phyloP scores from a whole-genome alignment of 306 rosid genomes.

The Fragaria nilgerrensis region DNA sequence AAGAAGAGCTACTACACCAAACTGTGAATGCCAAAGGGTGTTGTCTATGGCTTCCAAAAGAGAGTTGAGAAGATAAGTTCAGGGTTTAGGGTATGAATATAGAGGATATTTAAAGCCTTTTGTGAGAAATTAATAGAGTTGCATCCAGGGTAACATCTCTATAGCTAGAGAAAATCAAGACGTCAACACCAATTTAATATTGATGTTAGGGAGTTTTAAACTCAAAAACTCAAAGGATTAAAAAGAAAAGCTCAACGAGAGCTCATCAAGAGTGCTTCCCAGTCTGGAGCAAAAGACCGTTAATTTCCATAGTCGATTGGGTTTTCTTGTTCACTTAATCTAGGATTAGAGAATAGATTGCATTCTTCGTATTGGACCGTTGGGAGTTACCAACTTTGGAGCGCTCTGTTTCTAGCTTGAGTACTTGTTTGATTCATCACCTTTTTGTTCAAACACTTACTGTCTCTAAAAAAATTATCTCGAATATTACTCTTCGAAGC shows the following conservation, averaged over 20 bases:
- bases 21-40: background rate
- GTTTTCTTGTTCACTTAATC: background rate
- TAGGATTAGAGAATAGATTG: background rate
- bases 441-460: no score
- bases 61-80: background rate
- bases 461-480: no score
- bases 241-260: background rate
- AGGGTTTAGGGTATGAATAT: background rate
- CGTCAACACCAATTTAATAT: no score
- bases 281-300: background rate
- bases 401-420: background rate
- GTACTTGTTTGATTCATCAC: background rate
- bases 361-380: background rate
- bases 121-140: background rate
- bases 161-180: no score
- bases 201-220: no score
- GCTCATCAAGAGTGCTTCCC: background rate
- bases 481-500: background rate
- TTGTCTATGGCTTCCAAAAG: background rate
- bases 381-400: background rate
- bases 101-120: background rate
- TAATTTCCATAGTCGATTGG: background rate
- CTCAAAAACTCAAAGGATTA: no score
- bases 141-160: background rate
- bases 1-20: background rate